Evolutionary conservation across 148 eudicot species (phyloP), one percentile per base, ranked within the genome.

Genomic region (Mesembryanthemum crystallinum): DNA sequence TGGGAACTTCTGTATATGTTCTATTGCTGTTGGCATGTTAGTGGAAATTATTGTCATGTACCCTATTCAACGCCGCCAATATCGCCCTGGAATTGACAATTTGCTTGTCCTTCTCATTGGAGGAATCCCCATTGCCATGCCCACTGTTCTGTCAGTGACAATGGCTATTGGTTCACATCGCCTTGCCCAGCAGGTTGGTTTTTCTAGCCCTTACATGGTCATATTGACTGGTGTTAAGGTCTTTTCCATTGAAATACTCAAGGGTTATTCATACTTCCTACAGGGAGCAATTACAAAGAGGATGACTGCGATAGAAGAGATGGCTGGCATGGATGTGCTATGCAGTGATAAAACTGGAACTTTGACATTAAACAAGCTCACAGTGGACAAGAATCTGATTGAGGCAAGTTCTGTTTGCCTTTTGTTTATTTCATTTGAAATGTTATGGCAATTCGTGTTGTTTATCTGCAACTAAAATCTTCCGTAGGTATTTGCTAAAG

Each of bases 131-230:
- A 95, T 95, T 78, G 99, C 99, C 67, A 95, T 95, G 99, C 99
- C 99, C 13, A 95, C 99, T 15, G 99, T 95, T 72, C 83, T 95
- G 21, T 95, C 99, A 18, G 99, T 95, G 39, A 95, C 99, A 52
- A 95, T 95, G 99, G 99, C 99, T 23, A 95, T 95, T 70, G 99
- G 99, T 76, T 89, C 99, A 62, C 99, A 95, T 80, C 91, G 99
- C 58, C 81, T 95, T 28, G 94, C 99, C 68, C 94, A 95, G 76
- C 99, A 95, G 98, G 99, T 95, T 73, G 60, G 73, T 85, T 27
- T 80, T 27, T 60, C 30, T 71, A 30, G 39, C 51, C 63, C 55
- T 39, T 66, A 15, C 51, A 65, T 64, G 67, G 39, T 57, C 24
- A 15, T 45, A 32, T 9, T 62, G 37, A 28, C 47, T 75, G 39